Percentiles rank a stretch among this genome's conserved stretches.
phyloP scores from a whole-genome alignment of 768 basidiomycete species.

The Dictyophora rubrovolvata region DNA sequence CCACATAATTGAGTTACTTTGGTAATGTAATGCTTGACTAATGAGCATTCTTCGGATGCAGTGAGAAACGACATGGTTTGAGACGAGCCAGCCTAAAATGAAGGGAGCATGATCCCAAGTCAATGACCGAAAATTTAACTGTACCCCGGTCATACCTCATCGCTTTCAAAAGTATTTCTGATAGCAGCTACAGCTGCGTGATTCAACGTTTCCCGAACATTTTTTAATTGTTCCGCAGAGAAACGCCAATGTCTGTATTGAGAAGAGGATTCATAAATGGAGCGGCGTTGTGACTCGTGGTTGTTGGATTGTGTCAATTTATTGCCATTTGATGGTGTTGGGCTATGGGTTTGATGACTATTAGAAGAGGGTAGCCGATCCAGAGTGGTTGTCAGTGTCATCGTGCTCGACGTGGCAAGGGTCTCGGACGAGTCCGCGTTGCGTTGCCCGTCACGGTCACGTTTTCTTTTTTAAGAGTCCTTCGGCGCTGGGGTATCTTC shows the following conservation, averaged over 20 bases:
- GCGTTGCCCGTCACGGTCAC: too few species aligned
- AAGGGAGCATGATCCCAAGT: neutral
- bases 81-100: constrained; percentile 59
- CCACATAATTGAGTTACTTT: constrained; percentile 81
- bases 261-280: constrained; percentile 69
- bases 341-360: neutral
- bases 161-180: constrained; percentile 62
- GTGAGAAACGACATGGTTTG: constrained; percentile 61
- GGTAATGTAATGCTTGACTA: constrained; percentile 81
- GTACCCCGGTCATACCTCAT: constrained; percentile 44
- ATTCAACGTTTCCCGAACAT: constrained; percentile 61
- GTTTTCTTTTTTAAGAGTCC: too few species aligned
- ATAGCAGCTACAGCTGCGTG: constrained; percentile 67
- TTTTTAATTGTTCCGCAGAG: constrained; percentile 52
- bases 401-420: neutral
- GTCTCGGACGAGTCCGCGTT: too few species aligned
- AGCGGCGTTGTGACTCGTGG: neutral
- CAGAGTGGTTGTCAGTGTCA: neutral
- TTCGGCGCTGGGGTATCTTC: too few species aligned
- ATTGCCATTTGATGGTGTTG: neutral
- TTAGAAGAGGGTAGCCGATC: neutral
- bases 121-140: neutral
- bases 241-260: constrained; percentile 87
- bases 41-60: constrained; percentile 74
- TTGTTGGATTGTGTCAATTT: neutral